These are phyloP conservation scores for Nidularia pulvinata DNA, from an alignment of 768 basidiomycete species.

Conservation along the genomic window DNA sequence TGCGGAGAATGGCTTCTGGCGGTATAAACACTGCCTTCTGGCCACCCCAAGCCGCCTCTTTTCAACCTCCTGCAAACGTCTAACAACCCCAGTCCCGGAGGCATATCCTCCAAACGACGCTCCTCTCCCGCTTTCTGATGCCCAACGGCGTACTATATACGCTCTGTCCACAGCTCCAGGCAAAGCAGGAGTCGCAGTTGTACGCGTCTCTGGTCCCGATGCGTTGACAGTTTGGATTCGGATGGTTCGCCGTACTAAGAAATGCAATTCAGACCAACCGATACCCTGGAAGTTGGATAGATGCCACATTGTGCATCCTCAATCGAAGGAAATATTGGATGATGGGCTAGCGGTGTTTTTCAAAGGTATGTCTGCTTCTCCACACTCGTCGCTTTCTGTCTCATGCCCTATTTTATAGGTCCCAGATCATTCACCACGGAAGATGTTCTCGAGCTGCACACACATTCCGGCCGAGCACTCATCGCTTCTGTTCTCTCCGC, in stretches of 20 bases:
- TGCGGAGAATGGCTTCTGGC: too few species aligned
- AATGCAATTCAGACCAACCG: constrained; percentile 23
- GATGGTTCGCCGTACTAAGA: constrained; percentile 37
- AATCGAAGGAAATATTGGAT: constrained; percentile 63
- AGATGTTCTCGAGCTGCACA: constrained; percentile 81
- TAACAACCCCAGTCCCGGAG: too few species aligned
- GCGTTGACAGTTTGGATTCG: constrained; percentile 59
- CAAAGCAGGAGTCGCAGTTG: constrained; percentile 80
- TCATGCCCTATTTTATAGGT: constrained; percentile 33
- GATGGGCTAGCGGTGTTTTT: constrained; percentile 86
- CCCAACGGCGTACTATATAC: constrained; percentile 79
- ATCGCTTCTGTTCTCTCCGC: constrained; percentile 69
- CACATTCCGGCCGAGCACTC: constrained; percentile 86
- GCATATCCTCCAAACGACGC: too few species aligned
- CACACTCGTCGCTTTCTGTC: not conserved
- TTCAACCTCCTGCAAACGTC: too few species aligned
- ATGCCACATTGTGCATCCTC: constrained; percentile 67
- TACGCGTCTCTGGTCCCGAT: constrained; percentile 82
- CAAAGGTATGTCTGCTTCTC: constrained; percentile 44
- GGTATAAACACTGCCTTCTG: too few species aligned
- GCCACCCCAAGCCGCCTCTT: too few species aligned
- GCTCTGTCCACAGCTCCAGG: constrained; percentile 89
- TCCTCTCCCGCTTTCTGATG: constrained; percentile 30
- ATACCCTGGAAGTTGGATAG: constrained; percentile 70
- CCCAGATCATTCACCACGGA: constrained; percentile 85